These are phyloP conservation scores for Tricholoma bakamatsutake DNA, from an alignment of 768 basidiomycete species.

Conservation along the genomic window DNA sequence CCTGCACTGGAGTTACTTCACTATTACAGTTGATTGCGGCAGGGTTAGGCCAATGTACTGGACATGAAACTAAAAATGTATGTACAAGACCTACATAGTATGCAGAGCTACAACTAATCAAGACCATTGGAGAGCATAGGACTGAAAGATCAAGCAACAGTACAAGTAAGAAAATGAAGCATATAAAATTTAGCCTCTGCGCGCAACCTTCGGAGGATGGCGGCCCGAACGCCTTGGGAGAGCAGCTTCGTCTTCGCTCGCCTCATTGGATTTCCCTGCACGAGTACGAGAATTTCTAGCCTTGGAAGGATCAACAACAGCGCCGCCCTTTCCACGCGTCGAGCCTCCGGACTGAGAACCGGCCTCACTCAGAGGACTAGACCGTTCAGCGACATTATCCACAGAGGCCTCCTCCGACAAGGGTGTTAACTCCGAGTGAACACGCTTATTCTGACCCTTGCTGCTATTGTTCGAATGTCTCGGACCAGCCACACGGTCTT, in stretches of 20 bases:
- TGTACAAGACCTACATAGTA: no score
- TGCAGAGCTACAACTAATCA: background rate
- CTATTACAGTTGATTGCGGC: no score
- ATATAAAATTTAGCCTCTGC: constrained; percentile 8
- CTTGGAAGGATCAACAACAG: constrained; percentile 6
- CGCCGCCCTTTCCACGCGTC: constrained; percentile 13
- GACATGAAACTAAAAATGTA: background rate
- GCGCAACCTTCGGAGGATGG: constrained; percentile 26
- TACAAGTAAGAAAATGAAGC: background rate
- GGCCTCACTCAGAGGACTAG: constrained; percentile 5
- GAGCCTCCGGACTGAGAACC: constrained; percentile 1
- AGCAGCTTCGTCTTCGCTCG: constrained; percentile 15
- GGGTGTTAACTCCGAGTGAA: constrained; percentile 37
- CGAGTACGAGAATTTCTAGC: constrained; percentile 5
- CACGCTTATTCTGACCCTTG: constrained; percentile 34
- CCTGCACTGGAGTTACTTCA: background rate
- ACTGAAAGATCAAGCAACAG: background rate
- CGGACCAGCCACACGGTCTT: constrained; percentile 17
- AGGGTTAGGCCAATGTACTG: no score
- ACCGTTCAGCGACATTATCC: constrained; percentile 6
- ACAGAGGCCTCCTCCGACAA: constrained; percentile 31
- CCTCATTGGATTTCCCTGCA: constrained; percentile 8
- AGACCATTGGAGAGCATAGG: background rate
- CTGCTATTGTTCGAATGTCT: constrained; percentile 6
- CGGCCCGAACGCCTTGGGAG: constrained; percentile 30